Base-by-base conservation (phyloP, 1,284 basidiomycete genomes). In the Microbotryomycetes sp. region DNA sequence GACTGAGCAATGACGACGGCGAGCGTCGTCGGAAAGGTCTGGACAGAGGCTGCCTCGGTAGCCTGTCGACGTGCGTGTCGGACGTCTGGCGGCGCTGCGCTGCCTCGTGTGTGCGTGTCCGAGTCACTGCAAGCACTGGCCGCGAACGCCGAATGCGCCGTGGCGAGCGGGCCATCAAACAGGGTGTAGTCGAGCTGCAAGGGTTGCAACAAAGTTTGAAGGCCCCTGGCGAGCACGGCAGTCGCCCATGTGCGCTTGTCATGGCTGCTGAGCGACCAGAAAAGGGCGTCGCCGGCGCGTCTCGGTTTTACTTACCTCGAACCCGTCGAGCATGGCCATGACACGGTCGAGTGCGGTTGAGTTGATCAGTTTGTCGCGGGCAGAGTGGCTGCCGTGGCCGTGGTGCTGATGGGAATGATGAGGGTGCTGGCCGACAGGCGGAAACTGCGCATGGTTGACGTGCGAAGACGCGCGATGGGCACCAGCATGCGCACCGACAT, bases 261-360 rank as follows among this genome's bases (percentile, higher is more conserved):
- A n/a, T n/a, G n/a, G n/a, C n/a, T n/a, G n/a, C n/a, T n/a, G n/a
- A n/a, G n/a, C n/a, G n/a, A n/a, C n/a, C n/a, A n/a, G 9, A 24
- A 21, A 21, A 27, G 23, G 16, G 47, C 15, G 27, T 16, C 31
- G 21, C 28, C 27, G 13, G 1, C 11, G 2, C n/a, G 52, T 2
- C 13, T 16, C 4, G 16, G 1, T 3, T 2, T 11, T 4, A 56
- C 66, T 49, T 13, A 68, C 67, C 58, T 68, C 67, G 53, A 66
- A 68, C 1, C 67, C 67, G 41, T 68, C 67, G 28, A 68, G 53
- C 48, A 64, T 52, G 3, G 61, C 64, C 26, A 68, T 48, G 28
- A 68, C 67, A 23, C 67, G 45, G 41, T 68, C 67, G 41, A 68
- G 57, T 1, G 58, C 56, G 26, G 64, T 66, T 9, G 35, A 41